A percentile compares a stretch with the other conserved stretches of the same genome.
phyloP scores from a whole-genome alignment of 768 basidiomycete genomes.

The Pleurotus eryngii region DNA sequence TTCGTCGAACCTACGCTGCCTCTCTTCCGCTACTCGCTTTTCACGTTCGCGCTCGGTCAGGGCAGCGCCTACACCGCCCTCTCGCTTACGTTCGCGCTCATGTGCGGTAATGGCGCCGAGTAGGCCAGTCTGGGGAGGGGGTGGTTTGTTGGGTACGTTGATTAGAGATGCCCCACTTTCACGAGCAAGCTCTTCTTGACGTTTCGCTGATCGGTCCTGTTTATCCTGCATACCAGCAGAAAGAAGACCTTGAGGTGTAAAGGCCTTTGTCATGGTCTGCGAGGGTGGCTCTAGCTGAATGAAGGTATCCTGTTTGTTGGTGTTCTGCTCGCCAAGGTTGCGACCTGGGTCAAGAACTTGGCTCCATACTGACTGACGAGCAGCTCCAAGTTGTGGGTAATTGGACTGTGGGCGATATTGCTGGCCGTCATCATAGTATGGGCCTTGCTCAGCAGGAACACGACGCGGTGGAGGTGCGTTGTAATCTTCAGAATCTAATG shows the following conservation, averaged over 20 bases:
- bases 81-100: conserved; percentile 90
- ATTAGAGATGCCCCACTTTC: conserved; percentile 90
- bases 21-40: conserved; percentile 85
- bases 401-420: conserved; percentile 56
- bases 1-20: conserved; percentile 90
- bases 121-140: conserved; percentile 91
- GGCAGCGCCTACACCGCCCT: conserved; percentile 92
- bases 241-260: conserved; percentile 90
- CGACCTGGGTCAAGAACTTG: conserved; percentile 76
- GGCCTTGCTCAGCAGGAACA: conserved; percentile 53
- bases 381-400: conserved; percentile 46
- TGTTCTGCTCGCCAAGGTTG: conserved; percentile 36
- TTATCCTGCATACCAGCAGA: conserved; percentile 95
- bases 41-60: conserved; percentile 95
- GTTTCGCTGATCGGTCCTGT: conserved; percentile 92
- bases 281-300: conserved; percentile 70
- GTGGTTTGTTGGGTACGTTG: conserved; percentile 94
- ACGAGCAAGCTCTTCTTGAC: conserved; percentile 90
- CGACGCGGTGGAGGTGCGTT: conserved; percentile 38
- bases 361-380: conserved; percentile 81
- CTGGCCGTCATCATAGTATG: conserved; percentile 53
- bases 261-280: conserved; percentile 86
- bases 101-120: conserved; percentile 95
- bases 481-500: conserved; percentile 46
- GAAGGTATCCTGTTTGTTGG: conserved; percentile 49